Evolutionary conservation across 1,284 basidiomycete species (phyloP).

Genomic region (Anthracocystis panici-leucophaei): DNA sequence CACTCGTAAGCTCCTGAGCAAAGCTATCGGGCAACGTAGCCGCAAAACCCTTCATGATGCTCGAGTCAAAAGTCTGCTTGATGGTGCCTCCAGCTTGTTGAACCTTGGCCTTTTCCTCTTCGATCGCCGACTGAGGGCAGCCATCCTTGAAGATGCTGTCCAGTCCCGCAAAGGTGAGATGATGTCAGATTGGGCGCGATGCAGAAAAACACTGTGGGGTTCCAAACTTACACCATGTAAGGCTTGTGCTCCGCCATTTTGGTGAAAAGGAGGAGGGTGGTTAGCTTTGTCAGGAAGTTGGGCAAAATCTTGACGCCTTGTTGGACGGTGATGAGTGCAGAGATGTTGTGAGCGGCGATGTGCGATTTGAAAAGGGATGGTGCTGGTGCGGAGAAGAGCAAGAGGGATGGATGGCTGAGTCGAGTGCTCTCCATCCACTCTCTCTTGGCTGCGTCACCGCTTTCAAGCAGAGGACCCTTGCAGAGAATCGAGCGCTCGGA

Average conservation of each 20-base stretch:
- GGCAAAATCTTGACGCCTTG: constrained; percentile 11
- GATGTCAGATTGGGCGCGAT: background rate
- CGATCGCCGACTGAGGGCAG: constrained; percentile 47
- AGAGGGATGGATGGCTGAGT: background rate
- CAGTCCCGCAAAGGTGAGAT: background rate
- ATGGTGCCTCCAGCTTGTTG: constrained; percentile 56
- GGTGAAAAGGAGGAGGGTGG: constrained; percentile 18
- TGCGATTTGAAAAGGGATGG: background rate
- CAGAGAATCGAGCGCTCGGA: constrained; percentile 20
- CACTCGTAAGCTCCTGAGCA: constrained; percentile 41
- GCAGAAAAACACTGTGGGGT: background rate
- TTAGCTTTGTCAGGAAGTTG: constrained; percentile 19
- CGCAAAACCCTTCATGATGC: constrained; percentile 63
- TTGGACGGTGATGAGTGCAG: background rate
- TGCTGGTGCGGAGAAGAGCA: background rate
- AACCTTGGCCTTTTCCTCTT: constrained; percentile 53
- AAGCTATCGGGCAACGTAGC: constrained; percentile 52
- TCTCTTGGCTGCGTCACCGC: constrained; percentile 6
- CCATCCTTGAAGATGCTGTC: constrained; percentile 61
- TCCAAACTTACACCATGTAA: constrained; percentile 62
- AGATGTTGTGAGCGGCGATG: background rate
- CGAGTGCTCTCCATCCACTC: constrained; percentile 1
- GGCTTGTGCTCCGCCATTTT: constrained; percentile 55
- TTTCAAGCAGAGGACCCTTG: constrained; percentile 12
- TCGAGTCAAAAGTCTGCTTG: constrained; percentile 60